A percentile compares a stretch with the other conserved stretches of the same genome.
These are phyloP conservation scores for Myrmaecium sp. DNA, from an alignment of 2,329 filamentous ascomycete genomes.

Conservation along the genomic window DNA sequence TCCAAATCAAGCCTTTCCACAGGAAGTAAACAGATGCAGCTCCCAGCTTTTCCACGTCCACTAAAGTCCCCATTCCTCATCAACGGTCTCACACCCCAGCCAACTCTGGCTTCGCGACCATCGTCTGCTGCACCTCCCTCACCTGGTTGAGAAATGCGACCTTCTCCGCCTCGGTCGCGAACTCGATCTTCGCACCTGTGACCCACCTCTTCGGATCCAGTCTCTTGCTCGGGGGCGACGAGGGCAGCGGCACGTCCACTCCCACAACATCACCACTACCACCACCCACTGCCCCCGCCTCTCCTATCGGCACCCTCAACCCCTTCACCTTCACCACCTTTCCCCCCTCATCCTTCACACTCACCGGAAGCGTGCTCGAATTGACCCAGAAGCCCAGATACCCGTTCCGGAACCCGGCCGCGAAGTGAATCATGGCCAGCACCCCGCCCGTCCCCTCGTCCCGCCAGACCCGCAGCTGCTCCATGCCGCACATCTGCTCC, in stretches of 20 bases:
- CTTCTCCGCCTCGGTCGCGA: conserved; percentile 25
- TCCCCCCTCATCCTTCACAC: conserved; percentile 23
- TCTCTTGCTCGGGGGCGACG: conserved; percentile 1
- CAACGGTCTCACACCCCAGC: no score
- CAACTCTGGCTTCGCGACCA: conserved; percentile 22
- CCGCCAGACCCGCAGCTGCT: conserved; percentile 30
- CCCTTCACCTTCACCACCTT: conserved; percentile 26
- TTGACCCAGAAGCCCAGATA: conserved; percentile 31
- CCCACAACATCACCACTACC: conserved; percentile 7
- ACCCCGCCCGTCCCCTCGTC: conserved; percentile 26
- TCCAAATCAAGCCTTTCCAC: no score
- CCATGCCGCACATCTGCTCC: conserved; percentile 32
- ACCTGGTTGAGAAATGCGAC: conserved; percentile 21
- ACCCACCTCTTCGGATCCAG: conserved; percentile 22
- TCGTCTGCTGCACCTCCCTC: conserved; percentile 19
- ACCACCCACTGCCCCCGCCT: conserved; percentile 1
- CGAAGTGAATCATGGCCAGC: conserved; percentile 27
- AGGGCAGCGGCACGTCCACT: conserved; percentile 5
- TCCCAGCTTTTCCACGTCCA: no score
- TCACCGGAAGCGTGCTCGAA: conserved; percentile 17
- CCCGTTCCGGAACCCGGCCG: conserved; percentile 24
- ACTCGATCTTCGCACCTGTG: conserved; percentile 26
- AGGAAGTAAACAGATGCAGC: no score
- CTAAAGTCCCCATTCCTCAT: no score
- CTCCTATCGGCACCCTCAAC: conserved; percentile 17